Evolutionary conservation across 2,329 filamentous ascomycete genomes (phyloP), one percentile per base, ranked within the genome.

Genomic region (Penicillium sp.): DNA sequence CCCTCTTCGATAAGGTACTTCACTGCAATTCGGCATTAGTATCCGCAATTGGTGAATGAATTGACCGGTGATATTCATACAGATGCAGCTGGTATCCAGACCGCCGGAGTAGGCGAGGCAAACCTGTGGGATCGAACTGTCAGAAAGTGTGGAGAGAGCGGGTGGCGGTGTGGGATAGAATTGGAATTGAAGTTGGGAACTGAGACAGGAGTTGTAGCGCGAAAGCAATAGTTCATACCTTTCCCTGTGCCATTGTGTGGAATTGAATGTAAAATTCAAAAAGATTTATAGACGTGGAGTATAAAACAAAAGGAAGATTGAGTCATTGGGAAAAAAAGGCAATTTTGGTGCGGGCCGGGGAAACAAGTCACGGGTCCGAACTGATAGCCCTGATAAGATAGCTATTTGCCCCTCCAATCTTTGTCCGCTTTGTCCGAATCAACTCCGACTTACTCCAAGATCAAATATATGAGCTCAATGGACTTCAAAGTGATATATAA

Each of bases 21-120:
- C 61, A 79, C 67, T 71, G 55, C 10, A 59, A 56, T 53, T 44
- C 27, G 29, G 35, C 27, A 56, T 70, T 58, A 71, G 68, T 54
- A 49, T 60, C 19, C 27, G 42, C 31, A 29, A 59, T 60, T 56
- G 59, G 29, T 35, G n/a, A 39, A 15, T 45, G 36, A 15, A 41
- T 41, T 41, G 53, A 19, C 49, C 73, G 65, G 42, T 75, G 66
- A 61, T 53, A 64, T 57, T 58, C 74, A 75, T 77, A 68, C 81
- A 73, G 71, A 84, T 84, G 61, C 81, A 83, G 69, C 79, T 83
- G 66, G 83, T 86, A 69, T 86, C 83, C 61, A 86, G 79, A 69
- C 83, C 83, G 71, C 83, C 76, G 49, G 69, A 72, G 66, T 75
- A 77, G 60, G 73, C 73, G 51, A 74, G 67, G 61, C 71, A 73